Percentiles rank a stretch among this genome's conserved stretches.
These are phyloP conservation scores for Trichophyton schoenleinii DNA, from an alignment of 2,329 filamentous ascomycete genomes.

Conservation along the genomic window DNA sequence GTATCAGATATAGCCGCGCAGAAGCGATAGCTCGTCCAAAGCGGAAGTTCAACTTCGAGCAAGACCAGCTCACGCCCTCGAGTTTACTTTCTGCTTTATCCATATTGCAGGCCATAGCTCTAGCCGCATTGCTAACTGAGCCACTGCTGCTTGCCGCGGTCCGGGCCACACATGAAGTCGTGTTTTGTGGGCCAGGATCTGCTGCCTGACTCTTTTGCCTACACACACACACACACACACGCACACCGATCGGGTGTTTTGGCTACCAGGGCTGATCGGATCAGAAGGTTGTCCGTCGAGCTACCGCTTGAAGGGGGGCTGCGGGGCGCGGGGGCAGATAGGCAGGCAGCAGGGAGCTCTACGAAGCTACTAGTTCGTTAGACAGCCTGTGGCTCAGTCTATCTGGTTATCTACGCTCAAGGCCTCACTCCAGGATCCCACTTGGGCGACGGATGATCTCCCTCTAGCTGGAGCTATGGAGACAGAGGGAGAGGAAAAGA, in stretches of 20 bases:
- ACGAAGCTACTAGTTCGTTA: background rate
- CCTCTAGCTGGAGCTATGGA: no score
- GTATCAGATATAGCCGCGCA: background rate
- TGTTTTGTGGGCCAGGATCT: constrained; percentile 1
- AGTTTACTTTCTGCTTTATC: background rate
- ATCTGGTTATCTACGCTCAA: background rate
- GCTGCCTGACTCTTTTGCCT: background rate
- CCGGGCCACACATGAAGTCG: background rate
- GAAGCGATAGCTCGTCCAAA: background rate
- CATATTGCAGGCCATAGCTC: background rate
- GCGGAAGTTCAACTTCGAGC: background rate
- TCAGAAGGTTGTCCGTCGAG: background rate
- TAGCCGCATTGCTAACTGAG: background rate
- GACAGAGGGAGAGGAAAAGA: no score
- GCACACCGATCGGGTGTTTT: background rate
- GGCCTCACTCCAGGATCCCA: background rate
- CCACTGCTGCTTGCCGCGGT: background rate
- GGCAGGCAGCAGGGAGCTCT: background rate
- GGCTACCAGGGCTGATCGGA: background rate
- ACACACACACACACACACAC: no score
- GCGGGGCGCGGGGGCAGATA: no score
- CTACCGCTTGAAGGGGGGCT: background rate
- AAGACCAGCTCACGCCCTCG: background rate
- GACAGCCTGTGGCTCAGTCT: constrained; percentile 1
- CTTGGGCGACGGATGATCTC: background rate